Evolutionary conservation across 306 rosid species (phyloP), one percentile per base, ranked within the genome.

Genomic region (Quillaja saponaria): DNA sequence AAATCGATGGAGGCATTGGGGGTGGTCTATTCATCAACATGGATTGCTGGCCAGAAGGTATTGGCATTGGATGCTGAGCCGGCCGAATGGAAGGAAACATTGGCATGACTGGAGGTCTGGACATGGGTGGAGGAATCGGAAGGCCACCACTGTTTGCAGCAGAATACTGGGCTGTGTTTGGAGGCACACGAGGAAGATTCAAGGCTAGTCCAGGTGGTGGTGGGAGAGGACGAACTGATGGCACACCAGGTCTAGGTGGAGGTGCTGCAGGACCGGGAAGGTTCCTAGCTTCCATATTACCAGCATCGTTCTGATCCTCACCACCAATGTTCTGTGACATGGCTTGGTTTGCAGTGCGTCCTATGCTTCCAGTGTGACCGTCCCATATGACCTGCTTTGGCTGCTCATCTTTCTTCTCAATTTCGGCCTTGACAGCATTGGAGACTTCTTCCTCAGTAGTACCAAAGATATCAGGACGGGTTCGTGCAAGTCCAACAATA

Each of bases 371-470:
- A 35, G 91, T 82, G 78, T 92, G 98, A 65, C 98, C 98, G 72
- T 92, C 98, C 98, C 96, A 92, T 75, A 92, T 92, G 70, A 92
- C 98, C 77, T 88, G 96, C 78, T 92, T 86, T 38, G 98, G 94
- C 64, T 92, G 96, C 75, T 88, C 98, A 20, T 92, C 98, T 65
- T 88, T 86, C 83, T 87, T 91, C 76, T 88, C 98, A 73, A 86
- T 92, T 76, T 92, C 96, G 34, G 98, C 98, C 83, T 86, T 92
- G 61, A 92, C 98, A 38, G 95, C 98, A 61, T 92, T 88, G 41
- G 98, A 92, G 54, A 92, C 98, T 75, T 92, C 98, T 75, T 88
- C 98, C 72, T 92, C 98, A 0, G 94, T 88, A 49, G 98, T 92
- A 69, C 96, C 96, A 59, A 92, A 92, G 13, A 92, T 92, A 82